phyloP scores from a whole-genome alignment of 768 basidiomycete species.

The Lentinula raphanica region DNA sequence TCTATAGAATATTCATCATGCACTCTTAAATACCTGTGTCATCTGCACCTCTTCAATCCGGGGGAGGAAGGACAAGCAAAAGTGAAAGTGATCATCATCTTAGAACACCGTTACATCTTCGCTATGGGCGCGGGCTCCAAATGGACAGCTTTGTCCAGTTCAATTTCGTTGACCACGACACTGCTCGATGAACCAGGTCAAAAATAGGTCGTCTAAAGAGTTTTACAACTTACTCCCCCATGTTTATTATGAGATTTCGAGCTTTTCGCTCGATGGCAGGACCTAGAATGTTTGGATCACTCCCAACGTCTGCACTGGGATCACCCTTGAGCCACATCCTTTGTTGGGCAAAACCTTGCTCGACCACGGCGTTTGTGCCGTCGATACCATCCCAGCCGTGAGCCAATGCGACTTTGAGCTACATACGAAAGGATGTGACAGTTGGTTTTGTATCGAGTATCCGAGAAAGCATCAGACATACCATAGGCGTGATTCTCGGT shows the following conservation, averaged over 20 bases:
- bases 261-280: conserved; percentile 43
- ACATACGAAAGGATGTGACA: no score
- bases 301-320: not conserved
- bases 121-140: not conserved
- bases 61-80: no score
- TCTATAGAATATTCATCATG: no score
- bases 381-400: conserved; percentile 30
- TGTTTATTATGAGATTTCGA: conserved; percentile 26
- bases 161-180: not conserved
- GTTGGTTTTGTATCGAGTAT: not conserved
- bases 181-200: not conserved
- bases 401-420: conserved; percentile 25
- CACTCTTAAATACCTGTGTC: no score
- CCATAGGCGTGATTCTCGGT: conserved; percentile 25
- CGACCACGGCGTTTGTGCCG: conserved; percentile 30
- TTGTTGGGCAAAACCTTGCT: conserved; percentile 34
- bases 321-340: conserved; percentile 27
- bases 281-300: conserved; percentile 18
- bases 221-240: conserved; percentile 21
- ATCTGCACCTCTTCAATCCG: no score
- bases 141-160: conserved; percentile 1
- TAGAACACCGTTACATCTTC: not conserved
- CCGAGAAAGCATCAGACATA: not conserved
- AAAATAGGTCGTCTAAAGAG: not conserved
- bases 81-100: no score